These are phyloP conservation scores for Geotrichum macrosporum DNA, from an alignment of 1,139 yeast species.

Conservation along the genomic window DNA sequence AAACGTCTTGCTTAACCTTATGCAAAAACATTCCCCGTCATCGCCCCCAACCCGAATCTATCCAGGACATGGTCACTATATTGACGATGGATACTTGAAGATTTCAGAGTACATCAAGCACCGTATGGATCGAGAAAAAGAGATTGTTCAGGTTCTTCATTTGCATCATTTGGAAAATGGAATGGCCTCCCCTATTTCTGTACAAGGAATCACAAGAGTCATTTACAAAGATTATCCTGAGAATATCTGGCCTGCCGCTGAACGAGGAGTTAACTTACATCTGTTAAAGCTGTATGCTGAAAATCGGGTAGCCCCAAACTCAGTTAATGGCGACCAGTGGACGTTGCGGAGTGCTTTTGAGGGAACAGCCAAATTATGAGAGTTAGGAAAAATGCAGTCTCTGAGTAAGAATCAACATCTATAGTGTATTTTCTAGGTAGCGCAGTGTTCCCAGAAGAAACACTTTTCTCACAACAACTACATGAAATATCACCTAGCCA, in stretches of 20 bases:
- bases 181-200: constrained; percentile 20
- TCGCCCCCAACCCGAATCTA: constrained; percentile 28
- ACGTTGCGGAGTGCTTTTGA: not conserved
- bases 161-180: constrained; percentile 19
- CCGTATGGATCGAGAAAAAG: constrained; percentile 37
- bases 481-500: too few species aligned
- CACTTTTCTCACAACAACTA: too few species aligned
- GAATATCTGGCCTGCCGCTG: constrained; percentile 33
- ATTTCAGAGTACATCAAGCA: constrained; percentile 37
- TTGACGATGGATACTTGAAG: constrained; percentile 35
- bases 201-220: constrained; percentile 29
- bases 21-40: constrained; percentile 25
- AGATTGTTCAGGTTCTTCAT: constrained; percentile 29
- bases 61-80: constrained; percentile 42
- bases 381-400: not conserved
- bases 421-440: too few species aligned
- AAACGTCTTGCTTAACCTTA: too few species aligned
- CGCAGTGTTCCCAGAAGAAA: too few species aligned
- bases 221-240: constrained; percentile 34
- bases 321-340: constrained; percentile 1
- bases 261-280: constrained; percentile 35
- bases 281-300: constrained; percentile 35
- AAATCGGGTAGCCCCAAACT: constrained; percentile 8
- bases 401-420: not conserved
- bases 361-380: constrained; percentile 1